Conservation (phyloP, 352 stramenopile genomes). For the Globisporangium recalcitrans region DNA sequence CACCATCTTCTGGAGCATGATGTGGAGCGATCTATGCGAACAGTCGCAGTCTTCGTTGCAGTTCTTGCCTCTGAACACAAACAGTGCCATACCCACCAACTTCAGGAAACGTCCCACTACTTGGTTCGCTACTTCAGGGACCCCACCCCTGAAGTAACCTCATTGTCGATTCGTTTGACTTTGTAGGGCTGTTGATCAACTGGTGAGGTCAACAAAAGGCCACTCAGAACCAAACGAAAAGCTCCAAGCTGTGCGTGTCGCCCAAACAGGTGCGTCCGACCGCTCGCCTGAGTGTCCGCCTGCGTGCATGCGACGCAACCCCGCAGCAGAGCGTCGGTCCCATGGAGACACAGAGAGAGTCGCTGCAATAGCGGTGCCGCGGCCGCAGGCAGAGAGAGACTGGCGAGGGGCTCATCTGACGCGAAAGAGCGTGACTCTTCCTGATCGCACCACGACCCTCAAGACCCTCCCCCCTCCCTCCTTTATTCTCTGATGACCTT, state of each 20-base stretch:
- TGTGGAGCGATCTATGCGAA: neutral
- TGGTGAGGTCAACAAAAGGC: slow-evolving; percentile 16
- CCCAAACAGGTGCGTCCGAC: slow-evolving; percentile 14
- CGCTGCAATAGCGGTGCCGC: neutral
- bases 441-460: neutral
- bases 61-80: neutral
- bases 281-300: neutral
- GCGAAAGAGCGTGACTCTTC: slow-evolving; percentile 13
- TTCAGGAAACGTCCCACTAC: neutral
- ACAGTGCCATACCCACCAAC: neutral
- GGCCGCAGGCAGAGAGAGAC: neutral
- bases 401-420: slow-evolving; percentile 1
- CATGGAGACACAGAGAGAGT: neutral
- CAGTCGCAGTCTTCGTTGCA: neutral
- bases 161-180: slow-evolving; percentile 13
- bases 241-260: neutral
- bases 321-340: slow-evolving; percentile 1
- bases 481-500: neutral
- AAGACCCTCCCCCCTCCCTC: neutral
- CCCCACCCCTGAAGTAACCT: neutral
- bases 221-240: slow-evolving; percentile 15
- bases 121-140: neutral
- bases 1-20: neutral
- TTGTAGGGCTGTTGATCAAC: slow-evolving; percentile 19
- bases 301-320: neutral